Evolutionary conservation across 176 grass and related monocot species (phyloP).

Genomic region (Tuctoria greenei): DNA sequence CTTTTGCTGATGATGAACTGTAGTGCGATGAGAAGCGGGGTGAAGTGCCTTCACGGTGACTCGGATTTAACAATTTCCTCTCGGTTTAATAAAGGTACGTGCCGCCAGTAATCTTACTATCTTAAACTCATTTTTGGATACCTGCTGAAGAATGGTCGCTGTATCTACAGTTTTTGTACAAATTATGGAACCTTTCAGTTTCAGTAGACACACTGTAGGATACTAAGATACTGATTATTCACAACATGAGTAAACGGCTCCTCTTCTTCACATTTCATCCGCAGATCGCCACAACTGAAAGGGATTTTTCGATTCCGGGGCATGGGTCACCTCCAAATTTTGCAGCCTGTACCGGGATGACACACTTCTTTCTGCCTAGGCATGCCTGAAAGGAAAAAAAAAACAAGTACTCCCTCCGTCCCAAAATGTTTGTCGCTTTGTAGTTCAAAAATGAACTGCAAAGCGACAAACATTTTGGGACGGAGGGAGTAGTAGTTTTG

Average conservation of each 20-base stretch:
- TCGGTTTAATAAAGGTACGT: not conserved
- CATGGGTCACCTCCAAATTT: conserved; percentile 51
- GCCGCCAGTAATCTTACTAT: not conserved
- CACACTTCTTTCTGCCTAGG: conserved; percentile 47
- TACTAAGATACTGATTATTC: not conserved
- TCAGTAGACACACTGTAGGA: not conserved
- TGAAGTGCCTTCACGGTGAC: not conserved
- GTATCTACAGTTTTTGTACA: not conserved
- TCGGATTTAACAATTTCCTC: not conserved
- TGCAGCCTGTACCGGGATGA: conserved; percentile 30
- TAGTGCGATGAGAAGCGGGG: not conserved
- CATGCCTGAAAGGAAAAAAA: conserved; percentile 40
- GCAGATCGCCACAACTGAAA: conserved; percentile 50
- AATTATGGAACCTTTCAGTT: not conserved
- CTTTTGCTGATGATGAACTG: not conserved
- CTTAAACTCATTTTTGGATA: not conserved
- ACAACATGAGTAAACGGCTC: not conserved
- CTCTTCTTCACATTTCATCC: conserved; percentile 19
- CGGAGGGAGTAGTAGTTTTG: not conserved
- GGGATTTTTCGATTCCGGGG: conserved; percentile 34
- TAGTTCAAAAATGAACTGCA: too few species aligned
- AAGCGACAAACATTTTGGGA: too few species aligned
- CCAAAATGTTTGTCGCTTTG: too few species aligned
- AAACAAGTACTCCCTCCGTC: too few species aligned
- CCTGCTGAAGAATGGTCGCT: not conserved